These are phyloP conservation scores for Verticillium klebahnii DNA, from an alignment of 2,329 filamentous ascomycete species.

Conservation along the genomic window DNA sequence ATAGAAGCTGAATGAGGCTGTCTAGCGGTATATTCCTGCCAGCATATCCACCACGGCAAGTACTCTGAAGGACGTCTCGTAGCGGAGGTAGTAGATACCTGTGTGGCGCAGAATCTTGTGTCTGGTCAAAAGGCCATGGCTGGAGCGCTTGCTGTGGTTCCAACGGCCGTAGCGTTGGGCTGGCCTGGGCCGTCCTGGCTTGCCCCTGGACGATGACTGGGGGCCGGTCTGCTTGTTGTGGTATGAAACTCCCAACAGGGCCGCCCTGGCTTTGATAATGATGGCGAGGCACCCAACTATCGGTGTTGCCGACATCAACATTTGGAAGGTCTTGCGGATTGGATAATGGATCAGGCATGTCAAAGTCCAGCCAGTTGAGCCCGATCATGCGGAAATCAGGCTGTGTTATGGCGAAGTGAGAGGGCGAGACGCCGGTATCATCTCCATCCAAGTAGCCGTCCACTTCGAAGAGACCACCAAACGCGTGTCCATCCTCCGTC, in stretches of 20 bases:
- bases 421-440: not conserved
- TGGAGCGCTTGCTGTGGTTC: slow-evolving; percentile 4
- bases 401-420: slow-evolving; percentile 1
- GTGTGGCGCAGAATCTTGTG: slow-evolving; percentile 7
- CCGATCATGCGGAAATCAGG: slow-evolving; percentile 12
- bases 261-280: not conserved
- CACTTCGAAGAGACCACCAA: not conserved
- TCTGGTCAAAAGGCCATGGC: slow-evolving; percentile 17
- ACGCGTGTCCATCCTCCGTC: not conserved
- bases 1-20: slow-evolving; percentile 17
- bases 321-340: not conserved
- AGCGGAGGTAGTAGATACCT: slow-evolving; percentile 15
- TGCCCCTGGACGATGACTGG: not conserved
- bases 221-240: not conserved
- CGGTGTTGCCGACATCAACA: not conserved
- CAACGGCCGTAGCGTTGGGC: not conserved
- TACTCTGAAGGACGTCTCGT: slow-evolving; percentile 15
- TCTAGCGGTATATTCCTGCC: slow-evolving; percentile 6
- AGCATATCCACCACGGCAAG: not conserved
- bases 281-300: not conserved
- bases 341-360: slow-evolving; percentile 5
- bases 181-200: not conserved
- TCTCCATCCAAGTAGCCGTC: not conserved
- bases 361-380: slow-evolving; percentile 18
- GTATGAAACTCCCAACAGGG: not conserved